Percentiles rank a stretch among this genome's conserved stretches.
Conservation (phyloP, 768 basidiomycete genomes). For the Harrya chromipes region DNA sequence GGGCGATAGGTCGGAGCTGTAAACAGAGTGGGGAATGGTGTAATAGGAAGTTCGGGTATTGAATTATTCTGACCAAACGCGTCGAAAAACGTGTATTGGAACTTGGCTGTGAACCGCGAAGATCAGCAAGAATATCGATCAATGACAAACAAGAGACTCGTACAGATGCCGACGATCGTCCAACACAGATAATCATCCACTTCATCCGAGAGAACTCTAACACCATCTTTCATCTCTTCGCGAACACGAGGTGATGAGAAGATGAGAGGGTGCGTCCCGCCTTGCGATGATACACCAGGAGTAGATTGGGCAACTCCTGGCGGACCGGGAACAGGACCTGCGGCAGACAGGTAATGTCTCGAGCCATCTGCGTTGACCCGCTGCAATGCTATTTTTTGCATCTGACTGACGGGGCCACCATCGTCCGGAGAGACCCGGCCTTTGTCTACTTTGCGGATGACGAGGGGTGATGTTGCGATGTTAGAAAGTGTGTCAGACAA, state of each 20-base stretch:
- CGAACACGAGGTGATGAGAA: conserved; percentile 79
- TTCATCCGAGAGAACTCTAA: conserved; percentile 74
- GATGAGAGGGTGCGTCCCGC: conserved; percentile 76
- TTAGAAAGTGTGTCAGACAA: conserved; percentile 84
- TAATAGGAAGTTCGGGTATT: conserved; percentile 77
- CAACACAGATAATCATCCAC: conserved; percentile 95
- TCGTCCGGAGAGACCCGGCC: conserved; percentile 83
- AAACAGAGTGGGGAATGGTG: conserved; percentile 86
- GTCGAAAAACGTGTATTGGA: conserved; percentile 93
- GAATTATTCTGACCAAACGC: conserved; percentile 77
- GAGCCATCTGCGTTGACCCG: conserved; percentile 79
- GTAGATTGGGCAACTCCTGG: conserved; percentile 68
- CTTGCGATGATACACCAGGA: conserved; percentile 70
- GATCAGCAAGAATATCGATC: conserved; percentile 17
- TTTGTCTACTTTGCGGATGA: conserved; percentile 92
- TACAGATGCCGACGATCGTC: conserved; percentile 95
- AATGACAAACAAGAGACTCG: conserved; percentile 30
- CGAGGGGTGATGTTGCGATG: conserved; percentile 78
- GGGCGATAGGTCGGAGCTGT: conserved; percentile 74
- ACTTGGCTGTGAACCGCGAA: conserved; percentile 59
- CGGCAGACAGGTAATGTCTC: conserved; percentile 85
- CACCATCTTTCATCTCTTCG: conserved; percentile 79
- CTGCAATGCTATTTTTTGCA: conserved; percentile 94
- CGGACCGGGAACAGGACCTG: conserved; percentile 79
- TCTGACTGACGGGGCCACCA: conserved; percentile 90